These are phyloP conservation scores for Quercus parvula DNA, from an alignment of 306 rosid species.

Conservation along the genomic window DNA sequence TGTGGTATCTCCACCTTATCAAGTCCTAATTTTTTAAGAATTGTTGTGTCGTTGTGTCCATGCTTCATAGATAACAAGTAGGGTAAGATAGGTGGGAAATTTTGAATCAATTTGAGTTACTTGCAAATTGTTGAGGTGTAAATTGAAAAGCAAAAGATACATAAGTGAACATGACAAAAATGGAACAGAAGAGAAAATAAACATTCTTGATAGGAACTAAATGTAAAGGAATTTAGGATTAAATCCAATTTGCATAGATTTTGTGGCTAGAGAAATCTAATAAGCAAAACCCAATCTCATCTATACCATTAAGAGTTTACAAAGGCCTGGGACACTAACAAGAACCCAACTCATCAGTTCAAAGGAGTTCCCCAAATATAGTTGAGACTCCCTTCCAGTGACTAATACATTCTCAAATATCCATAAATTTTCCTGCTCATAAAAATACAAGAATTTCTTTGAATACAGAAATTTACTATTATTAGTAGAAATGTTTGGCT, in stretches of 20 bases:
- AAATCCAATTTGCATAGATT: neutral
- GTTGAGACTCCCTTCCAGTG: neutral
- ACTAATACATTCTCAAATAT: neutral
- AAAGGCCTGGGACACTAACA: neutral
- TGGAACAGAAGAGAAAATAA: neutral
- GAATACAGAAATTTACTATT: neutral
- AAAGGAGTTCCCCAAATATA: neutral
- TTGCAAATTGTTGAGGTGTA: neutral
- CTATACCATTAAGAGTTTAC: neutral
- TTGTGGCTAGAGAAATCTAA: slow-evolving; percentile 2
- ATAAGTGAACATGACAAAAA: neutral
- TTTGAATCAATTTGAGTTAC: neutral
- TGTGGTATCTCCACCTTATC: no score
- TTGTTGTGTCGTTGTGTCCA: no score
- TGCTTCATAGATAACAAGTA: no score
- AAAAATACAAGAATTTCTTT: neutral
- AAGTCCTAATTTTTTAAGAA: no score
- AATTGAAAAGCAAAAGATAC: neutral
- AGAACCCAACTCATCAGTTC: slow-evolving; percentile 5
- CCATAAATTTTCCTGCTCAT: neutral
- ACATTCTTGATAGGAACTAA: neutral
- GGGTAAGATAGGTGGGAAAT: neutral
- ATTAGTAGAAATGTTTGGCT: slow-evolving; percentile 9
- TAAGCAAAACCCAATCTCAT: neutral
- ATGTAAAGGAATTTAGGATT: neutral